These are phyloP conservation scores for Wickerhamomyces strasburgensis DNA, from an alignment of 805 yeast genomes.

Conservation along the genomic window DNA sequence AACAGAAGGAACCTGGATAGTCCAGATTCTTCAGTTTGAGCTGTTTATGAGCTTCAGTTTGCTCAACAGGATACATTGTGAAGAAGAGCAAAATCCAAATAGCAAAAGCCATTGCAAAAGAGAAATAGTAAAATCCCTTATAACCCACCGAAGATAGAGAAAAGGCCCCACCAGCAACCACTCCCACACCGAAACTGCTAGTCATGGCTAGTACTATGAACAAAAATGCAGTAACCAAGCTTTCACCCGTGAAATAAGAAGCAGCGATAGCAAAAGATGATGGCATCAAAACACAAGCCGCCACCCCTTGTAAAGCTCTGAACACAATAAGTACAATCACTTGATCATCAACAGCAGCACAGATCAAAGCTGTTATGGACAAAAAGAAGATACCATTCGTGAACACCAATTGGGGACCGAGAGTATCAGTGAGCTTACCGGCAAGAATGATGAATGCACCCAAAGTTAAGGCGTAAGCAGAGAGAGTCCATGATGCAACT, in stretches of 20 bases:
- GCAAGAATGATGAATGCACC: too few species aligned
- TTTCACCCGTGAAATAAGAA: conserved; percentile 24
- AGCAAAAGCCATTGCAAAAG: conserved; percentile 29
- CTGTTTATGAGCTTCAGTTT: conserved; percentile 1
- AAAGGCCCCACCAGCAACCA: conserved; percentile 42
- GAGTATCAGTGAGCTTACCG: conserved; percentile 37
- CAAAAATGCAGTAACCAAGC: conserved; percentile 24
- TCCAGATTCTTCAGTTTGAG: conserved; percentile 29
- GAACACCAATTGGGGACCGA: conserved; percentile 32
- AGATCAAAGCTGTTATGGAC: conserved; percentile 28
- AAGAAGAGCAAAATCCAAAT: conserved; percentile 23
- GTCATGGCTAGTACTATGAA: conserved; percentile 25
- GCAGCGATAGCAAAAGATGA: conserved; percentile 31
- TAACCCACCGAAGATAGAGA: conserved; percentile 33
- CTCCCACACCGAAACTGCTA: conserved; percentile 35
- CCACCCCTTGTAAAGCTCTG: conserved; percentile 41
- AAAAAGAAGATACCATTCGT: conserved; percentile 20
- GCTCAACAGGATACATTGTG: conserved; percentile 23
- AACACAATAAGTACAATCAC: conserved; percentile 34
- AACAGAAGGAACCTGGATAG: conserved; percentile 28
- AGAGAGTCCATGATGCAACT: too few species aligned
- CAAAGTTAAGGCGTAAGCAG: too few species aligned
- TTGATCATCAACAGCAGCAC: conserved; percentile 31
- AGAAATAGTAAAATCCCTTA: conserved; percentile 33
- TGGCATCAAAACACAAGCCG: conserved; percentile 40